Conservation (phyloP, 371 early-diverging fungal genomes). For the Mucor saturninus region DNA sequence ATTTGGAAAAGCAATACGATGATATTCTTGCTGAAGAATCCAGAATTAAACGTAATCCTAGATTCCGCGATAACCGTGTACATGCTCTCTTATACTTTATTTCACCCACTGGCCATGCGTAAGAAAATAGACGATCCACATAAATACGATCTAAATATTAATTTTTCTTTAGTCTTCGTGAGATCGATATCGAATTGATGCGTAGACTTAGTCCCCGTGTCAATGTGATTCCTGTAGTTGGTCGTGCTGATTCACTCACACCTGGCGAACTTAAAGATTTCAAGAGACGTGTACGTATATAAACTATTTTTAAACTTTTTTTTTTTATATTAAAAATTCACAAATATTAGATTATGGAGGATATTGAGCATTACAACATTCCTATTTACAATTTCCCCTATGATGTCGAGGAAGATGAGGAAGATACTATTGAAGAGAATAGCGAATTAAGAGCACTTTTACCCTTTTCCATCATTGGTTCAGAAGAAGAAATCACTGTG, state of each 20-base stretch:
- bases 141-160: not conserved
- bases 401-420: conserved; percentile 81
- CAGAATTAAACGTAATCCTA: conserved; percentile 92
- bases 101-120: conserved; percentile 95
- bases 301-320: not conserved
- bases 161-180: conserved; percentile 72
- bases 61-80: conserved; percentile 96
- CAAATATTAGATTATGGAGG: conserved; percentile 78
- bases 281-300: conserved; percentile 73
- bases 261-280: conserved; percentile 78
- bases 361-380: conserved; percentile 90
- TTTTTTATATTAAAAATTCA: not conserved
- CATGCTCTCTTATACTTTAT: conserved; percentile 98
- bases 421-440: conserved; percentile 96
- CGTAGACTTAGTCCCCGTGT: conserved; percentile 87
- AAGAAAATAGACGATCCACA: conserved; percentile 16
- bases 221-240: conserved; percentile 94
- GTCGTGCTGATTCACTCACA: conserved; percentile 80
- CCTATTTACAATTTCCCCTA: conserved; percentile 89
- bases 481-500: conserved; percentile 88
- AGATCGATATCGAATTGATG: conserved; percentile 98
- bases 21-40: conserved; percentile 95
- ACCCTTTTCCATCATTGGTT: conserved; percentile 97
- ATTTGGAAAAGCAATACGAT: conserved; percentile 95
- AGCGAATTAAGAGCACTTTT: conserved; percentile 88